Percentiles rank a stretch among this genome's conserved stretches.
Conservation (phyloP, 352 stramenopile species). For the Thalassiosira livingstoniorum region DNA sequence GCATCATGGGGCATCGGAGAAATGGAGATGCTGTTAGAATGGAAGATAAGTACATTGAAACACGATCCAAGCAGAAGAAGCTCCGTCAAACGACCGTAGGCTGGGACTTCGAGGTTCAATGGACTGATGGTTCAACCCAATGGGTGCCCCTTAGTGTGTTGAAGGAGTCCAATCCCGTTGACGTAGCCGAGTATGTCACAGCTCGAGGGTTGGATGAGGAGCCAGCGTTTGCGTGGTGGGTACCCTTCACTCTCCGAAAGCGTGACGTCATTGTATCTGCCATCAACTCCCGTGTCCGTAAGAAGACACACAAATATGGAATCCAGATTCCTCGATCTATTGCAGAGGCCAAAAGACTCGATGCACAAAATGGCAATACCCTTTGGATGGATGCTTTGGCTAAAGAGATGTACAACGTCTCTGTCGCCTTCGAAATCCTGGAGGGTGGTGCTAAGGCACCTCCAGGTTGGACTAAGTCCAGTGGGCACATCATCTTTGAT, state of each 20-base stretch:
- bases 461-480: slow-evolving; percentile 21
- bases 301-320: slow-evolving; percentile 66
- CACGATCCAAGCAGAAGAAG: too few relatives aligned
- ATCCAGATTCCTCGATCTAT: slow-evolving; percentile 63
- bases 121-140: slow-evolving; percentile 36
- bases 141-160: too few relatives aligned
- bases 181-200: slow-evolving; percentile 33
- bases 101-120: slow-evolving; percentile 17
- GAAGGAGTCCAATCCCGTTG: slow-evolving; percentile 2
- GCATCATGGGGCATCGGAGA: slow-evolving; percentile 39
- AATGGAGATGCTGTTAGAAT: slow-evolving; percentile 1
- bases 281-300: slow-evolving; percentile 44
- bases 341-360: slow-evolving; percentile 49
- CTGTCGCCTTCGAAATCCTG: slow-evolving; percentile 65
- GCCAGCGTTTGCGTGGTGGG: slow-evolving; percentile 69
- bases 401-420: slow-evolving; percentile 69
- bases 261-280: slow-evolving; percentile 45
- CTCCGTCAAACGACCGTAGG: not conserved
- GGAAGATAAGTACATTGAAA: too few relatives aligned
- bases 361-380: slow-evolving; percentile 57
- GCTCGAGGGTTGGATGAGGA: slow-evolving; percentile 44
- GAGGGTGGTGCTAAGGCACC: slow-evolving; percentile 16
- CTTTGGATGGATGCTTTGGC: slow-evolving; percentile 59
- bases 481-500: slow-evolving; percentile 41
- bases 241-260: slow-evolving; percentile 48